Evolutionary conservation across 768 basidiomycete species (phyloP), one percentile per base, ranked within the genome.

Genomic region (Lactarius tabidus): DNA sequence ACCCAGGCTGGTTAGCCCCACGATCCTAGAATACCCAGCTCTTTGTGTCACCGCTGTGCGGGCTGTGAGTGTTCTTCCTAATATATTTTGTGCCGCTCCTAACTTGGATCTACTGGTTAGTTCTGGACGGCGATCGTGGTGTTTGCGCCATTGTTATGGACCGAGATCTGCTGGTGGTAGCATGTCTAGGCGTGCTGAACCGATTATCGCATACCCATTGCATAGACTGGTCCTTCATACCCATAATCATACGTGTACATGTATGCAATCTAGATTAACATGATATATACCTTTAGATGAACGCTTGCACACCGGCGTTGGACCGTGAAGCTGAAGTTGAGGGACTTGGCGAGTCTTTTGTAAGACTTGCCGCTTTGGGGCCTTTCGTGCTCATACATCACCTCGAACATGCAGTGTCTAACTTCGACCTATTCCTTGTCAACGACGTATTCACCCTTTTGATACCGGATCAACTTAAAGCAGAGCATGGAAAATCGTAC

Each of bases 61-160:
- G 67, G 90, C 94, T 63, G 93, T 95, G 56, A 63, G 76, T 73
- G 8, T 18, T 14, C n/a, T 52, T 31, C 10, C 48, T 26, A 10
- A 20, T 28, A 12, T 8, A 28, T 53, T 17, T 33, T 43, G 39
- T 20, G 45, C 26, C 8, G 26, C 4, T 48, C 7, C 54, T 59
- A 23, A 61, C 23, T 43, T n/a, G 6, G 6, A 23, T n/a, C n/a
- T 20, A 20, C 59, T 54, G 56, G 5, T 38, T 43, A 94, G 90
- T 90, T 98, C 74, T 95, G 87, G 85, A 93, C 89, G 2, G 95
- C 95, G 0, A 90, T 88, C 64, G 75, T 93, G n/a, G 93, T 98
- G 1, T 88, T 98, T 69, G 79, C 90, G 10, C 95, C 95, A 0
- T 79, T 96, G 33, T 75, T 98, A 12, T 96, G 92, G 92, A 83